These are phyloP conservation scores for Fusarium sp. DNA, from an alignment of 2,329 filamentous ascomycete species.

Conservation along the genomic window DNA sequence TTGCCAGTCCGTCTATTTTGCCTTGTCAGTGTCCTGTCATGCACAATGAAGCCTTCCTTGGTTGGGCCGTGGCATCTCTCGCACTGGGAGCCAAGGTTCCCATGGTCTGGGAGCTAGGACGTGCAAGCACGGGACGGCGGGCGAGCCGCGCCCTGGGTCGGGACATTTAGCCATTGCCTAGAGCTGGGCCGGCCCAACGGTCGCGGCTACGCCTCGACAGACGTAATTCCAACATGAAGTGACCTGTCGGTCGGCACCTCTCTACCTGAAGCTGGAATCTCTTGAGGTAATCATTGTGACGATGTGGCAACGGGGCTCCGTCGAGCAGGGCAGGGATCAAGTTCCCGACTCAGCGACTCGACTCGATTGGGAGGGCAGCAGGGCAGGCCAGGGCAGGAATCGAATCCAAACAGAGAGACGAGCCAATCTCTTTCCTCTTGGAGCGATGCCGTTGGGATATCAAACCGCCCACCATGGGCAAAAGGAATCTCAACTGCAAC, in stretches of 20 bases:
- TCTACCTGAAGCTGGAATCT: conserved; percentile 19
- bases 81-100: conserved; percentile 23
- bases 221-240: conserved; percentile 18
- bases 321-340: conserved; percentile 1
- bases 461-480: conserved; percentile 10
- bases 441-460: conserved; percentile 20
- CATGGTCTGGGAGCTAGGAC: conserved; percentile 21
- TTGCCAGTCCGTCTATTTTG: conserved; percentile 19
- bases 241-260: conserved; percentile 24
- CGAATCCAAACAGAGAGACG: background rate
- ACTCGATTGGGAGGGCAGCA: background rate
- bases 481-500: background rate
- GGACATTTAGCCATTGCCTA: conserved; percentile 41
- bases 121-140: conserved; percentile 27
- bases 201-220: conserved; percentile 26
- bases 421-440: conserved; percentile 12
- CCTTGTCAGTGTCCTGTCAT: conserved; percentile 13
- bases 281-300: conserved; percentile 12
- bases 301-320: conserved; percentile 12
- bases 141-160: conserved; percentile 35
- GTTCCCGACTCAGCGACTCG: conserved; percentile 1
- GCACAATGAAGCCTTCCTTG: conserved; percentile 8
- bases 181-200: conserved; percentile 33
- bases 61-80: conserved; percentile 18
- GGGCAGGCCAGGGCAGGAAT: conserved; percentile 1